These are phyloP conservation scores for Nyctanthes arbortristis DNA, from an alignment of 257 asterid genomes.

Conservation along the genomic window DNA sequence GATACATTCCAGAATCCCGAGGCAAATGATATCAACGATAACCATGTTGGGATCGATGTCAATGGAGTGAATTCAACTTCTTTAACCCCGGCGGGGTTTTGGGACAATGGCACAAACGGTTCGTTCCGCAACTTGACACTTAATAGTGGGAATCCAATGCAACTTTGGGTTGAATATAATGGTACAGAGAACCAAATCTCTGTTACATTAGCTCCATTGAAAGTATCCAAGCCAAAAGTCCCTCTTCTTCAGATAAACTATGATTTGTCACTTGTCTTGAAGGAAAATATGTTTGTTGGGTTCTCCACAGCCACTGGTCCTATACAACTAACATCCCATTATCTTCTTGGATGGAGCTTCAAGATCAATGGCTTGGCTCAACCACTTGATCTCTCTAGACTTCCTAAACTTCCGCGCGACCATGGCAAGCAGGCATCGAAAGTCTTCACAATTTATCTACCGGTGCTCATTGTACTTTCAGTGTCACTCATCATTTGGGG, in stretches of 20 bases:
- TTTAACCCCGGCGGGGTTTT: conserved; percentile 42
- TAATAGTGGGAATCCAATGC: conserved; percentile 42
- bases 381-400: conserved; percentile 42
- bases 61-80: conserved; percentile 34
- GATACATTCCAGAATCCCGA: conserved; percentile 50
- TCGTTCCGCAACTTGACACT: conserved; percentile 42
- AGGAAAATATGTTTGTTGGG: conserved; percentile 55
- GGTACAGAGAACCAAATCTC: conserved; percentile 23
- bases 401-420: conserved; percentile 54
- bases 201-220: conserved; percentile 50
- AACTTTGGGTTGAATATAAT: conserved; percentile 60
- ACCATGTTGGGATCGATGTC: conserved; percentile 64
- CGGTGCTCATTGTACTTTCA: conserved; percentile 17
- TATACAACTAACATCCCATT: conserved; percentile 40
- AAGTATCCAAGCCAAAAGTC: conserved; percentile 34
- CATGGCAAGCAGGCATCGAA: conserved; percentile 35
- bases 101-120: conserved; percentile 17
- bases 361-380: conserved; percentile 34
- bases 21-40: conserved; percentile 44
- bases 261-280: conserved; percentile 44
- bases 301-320: conserved; percentile 55
- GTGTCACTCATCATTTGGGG: not conserved
- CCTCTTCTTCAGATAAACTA: conserved; percentile 36
- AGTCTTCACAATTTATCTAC: conserved; percentile 40
- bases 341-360: conserved; percentile 71